These are phyloP conservation scores for Pseudopyrenochaeta lycopersici DNA, from an alignment of 2,329 filamentous ascomycete species.

Conservation along the genomic window DNA sequence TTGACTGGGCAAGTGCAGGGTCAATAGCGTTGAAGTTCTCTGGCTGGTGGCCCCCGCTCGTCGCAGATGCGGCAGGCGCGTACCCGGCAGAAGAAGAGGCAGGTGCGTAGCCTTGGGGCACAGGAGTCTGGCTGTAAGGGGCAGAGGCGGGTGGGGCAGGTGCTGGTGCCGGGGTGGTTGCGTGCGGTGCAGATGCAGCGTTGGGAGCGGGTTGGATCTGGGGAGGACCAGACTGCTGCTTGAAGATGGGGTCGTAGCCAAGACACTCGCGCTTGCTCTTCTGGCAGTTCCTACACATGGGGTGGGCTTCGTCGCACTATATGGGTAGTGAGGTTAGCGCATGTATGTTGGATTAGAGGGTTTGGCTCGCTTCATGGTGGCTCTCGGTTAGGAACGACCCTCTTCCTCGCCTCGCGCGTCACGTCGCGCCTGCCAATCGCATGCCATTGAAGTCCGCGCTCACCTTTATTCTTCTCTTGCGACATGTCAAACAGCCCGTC, in stretches of 20 bases:
- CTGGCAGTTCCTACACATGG: slow-evolving; percentile 87
- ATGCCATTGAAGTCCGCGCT: slow-evolving; percentile 38
- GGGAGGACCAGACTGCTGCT: slow-evolving; percentile 73
- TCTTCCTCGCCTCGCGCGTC: slow-evolving; percentile 30
- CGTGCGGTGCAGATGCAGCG: slow-evolving; percentile 47
- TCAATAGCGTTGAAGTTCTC: slow-evolving; percentile 71
- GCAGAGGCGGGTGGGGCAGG: slow-evolving; percentile 43
- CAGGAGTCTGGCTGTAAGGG: slow-evolving; percentile 48
- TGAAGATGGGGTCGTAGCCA: slow-evolving; percentile 89
- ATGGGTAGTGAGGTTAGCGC: slow-evolving; percentile 34
- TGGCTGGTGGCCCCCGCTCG: slow-evolving; percentile 51
- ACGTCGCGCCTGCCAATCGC: slow-evolving; percentile 37
- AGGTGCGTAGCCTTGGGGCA: slow-evolving; percentile 55
- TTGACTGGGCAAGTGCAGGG: slow-evolving; percentile 65
- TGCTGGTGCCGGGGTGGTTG: slow-evolving; percentile 39
- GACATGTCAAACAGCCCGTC: slow-evolving; percentile 70
- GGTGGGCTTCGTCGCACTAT: slow-evolving; percentile 96
- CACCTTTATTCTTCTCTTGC: slow-evolving; percentile 76
- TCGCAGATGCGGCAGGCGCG: slow-evolving; percentile 42
- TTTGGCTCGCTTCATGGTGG: slow-evolving; percentile 31
- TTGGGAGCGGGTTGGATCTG: slow-evolving; percentile 76
- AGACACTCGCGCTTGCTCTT: slow-evolving; percentile 89
- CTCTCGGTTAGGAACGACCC: slow-evolving; percentile 37
- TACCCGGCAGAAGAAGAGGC: slow-evolving; percentile 56
- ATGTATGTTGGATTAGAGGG: slow-evolving; percentile 39